These are phyloP conservation scores for Pluteus cervinus DNA, from an alignment of 768 basidiomycete genomes.

Conservation along the genomic window DNA sequence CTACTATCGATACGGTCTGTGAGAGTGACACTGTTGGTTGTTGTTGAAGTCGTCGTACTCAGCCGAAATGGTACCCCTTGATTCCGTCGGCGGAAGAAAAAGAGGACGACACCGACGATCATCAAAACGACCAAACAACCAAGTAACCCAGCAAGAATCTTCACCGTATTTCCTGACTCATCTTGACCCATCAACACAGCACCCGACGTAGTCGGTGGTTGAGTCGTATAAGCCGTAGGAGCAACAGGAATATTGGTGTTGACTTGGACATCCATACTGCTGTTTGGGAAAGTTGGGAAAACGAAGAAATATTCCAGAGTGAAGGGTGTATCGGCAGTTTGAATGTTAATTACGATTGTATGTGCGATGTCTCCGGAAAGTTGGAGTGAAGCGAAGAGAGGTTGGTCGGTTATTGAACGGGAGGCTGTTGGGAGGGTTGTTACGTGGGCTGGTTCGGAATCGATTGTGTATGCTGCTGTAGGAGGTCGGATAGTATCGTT, in stretches of 20 bases:
- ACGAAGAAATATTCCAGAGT: constrained; percentile 35
- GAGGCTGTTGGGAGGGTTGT: constrained; percentile 31
- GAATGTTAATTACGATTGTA: constrained; percentile 32
- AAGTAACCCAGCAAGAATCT: constrained; percentile 20
- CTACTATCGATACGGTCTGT: too few species aligned
- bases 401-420: constrained; percentile 29
- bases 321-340: constrained; percentile 28
- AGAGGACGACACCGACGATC: constrained; percentile 7
- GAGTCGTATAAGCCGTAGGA: not conserved
- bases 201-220: constrained; percentile 1
- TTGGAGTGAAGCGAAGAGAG: constrained; percentile 30
- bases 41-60: too few species aligned
- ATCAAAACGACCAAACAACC: constrained; percentile 17
- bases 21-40: too few species aligned
- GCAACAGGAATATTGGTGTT: constrained; percentile 5
- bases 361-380: constrained; percentile 24
- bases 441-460: constrained; percentile 23
- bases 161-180: constrained; percentile 12
- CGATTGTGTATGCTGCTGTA: constrained; percentile 33
- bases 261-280: constrained; percentile 8
- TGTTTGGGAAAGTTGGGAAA: constrained; percentile 13
- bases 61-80: too few species aligned
- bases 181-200: not conserved
- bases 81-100: constrained; percentile 13
- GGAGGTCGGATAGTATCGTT: constrained; percentile 28